Base-by-base conservation (phyloP, 768 basidiomycete species). In the Tephrocybe sp. region DNA sequence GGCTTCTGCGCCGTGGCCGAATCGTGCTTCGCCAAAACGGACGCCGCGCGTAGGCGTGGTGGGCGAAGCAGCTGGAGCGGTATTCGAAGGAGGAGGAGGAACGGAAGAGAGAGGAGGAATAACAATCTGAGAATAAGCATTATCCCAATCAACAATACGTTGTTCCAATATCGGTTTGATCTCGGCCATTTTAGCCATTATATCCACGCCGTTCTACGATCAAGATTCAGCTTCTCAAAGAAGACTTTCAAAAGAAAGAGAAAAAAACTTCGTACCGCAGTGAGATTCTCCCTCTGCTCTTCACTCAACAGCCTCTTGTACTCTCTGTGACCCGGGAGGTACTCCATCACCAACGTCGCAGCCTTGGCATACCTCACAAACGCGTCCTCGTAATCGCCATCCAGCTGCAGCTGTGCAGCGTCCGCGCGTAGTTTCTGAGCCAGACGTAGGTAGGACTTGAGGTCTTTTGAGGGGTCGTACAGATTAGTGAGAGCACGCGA, bases 341-440 rank as follows among this genome's bases (percentile, higher is more conserved):
- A 84, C 70, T 92, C 88, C 9, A 89, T 77, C 5, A 90, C 86
- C 49, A 92, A 70, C 1, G 86, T 89, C 0, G 88, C 88, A 8
- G 89, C 86, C 52, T 75, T 80, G 2, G 89, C 89, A 42, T 79
- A 81, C 53, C 82, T 75, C 15, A 91, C 72, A 64, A 90, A 92
- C 1, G 84, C 86, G n/a, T 66, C 70, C 62, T 91, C 86, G 40
- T 83, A 69, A 62, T 92, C 83, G 1, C 77, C 76, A 16, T 69
- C 67, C 28, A 75, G 36, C 18, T 37, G 8, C 36, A 7, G 13
- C 32, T 8, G 9, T 5, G n/a, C 71, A 1, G 67, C 65, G 56
- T 68, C 69, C 19, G 68, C 68, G 53, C 86, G 75, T 48, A 81
- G 77, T 53, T 70, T 74, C 69, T 88, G 86, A 8, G 86, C 87